Conservation (phyloP, 352 stramenopile species). For the Phytopythium litorale region DNA sequence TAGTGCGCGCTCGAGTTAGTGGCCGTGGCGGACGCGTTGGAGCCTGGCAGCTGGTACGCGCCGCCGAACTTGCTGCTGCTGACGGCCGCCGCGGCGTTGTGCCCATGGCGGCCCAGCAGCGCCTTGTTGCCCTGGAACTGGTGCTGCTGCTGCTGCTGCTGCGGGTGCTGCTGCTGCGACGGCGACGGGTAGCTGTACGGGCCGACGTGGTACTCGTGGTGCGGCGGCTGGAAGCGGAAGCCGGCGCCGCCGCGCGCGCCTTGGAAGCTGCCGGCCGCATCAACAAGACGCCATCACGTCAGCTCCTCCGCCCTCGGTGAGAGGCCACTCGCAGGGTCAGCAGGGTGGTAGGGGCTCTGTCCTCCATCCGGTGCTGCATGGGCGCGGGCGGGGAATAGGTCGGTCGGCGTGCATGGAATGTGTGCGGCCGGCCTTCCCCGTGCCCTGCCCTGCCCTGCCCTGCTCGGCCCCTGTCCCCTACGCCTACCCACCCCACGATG, state of each 20-base stretch:
- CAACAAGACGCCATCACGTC: not conserved
- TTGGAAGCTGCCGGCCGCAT: conserved; percentile 21
- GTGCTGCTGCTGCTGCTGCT: conserved; percentile 26
- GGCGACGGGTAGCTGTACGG: conserved; percentile 21
- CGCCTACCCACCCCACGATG: not conserved
- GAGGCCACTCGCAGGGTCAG: not conserved
- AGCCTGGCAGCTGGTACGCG: conserved; percentile 1
- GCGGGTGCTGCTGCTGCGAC: conserved; percentile 19
- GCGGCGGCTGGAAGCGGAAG: conserved; percentile 1
- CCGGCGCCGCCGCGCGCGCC: conserved; percentile 11
- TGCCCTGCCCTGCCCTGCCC: not conserved
- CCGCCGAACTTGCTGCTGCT: conserved; percentile 22
- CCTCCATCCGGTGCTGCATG: not conserved
- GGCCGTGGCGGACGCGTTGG: not conserved
- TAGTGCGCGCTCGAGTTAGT: conserved; percentile 23
- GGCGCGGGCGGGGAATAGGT: not conserved
- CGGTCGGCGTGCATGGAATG: not conserved
- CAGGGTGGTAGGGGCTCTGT: not conserved
- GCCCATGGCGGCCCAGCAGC: conserved; percentile 17
- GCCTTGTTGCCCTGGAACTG: conserved; percentile 23
- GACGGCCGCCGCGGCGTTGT: conserved; percentile 1
- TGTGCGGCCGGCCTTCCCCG: not conserved
- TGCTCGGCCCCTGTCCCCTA: not conserved
- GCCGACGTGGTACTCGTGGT: conserved; percentile 1
- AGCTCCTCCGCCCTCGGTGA: conserved; percentile 3